Evolutionary conservation across 345 rosid species (phyloP), one percentile per base, ranked within the genome.

Genomic region (Linum tenue): DNA sequence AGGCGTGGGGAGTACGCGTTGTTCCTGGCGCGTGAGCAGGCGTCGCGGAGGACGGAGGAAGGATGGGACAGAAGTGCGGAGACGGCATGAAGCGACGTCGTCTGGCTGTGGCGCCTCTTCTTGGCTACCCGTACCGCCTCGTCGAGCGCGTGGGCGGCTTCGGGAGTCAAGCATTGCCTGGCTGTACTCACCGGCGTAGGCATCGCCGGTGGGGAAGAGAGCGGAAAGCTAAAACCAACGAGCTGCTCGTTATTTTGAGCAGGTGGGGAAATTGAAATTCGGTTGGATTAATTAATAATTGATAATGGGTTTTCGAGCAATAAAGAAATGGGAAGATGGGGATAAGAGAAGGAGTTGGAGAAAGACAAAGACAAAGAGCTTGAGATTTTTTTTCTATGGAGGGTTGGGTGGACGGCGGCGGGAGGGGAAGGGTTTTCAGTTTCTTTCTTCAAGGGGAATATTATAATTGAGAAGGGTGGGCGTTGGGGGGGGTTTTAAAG

Each of bases 71-170:
- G 71, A 0, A 88, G 70, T 40, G 91, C 95, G 1, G 82, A 88
- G 12, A 88, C 80, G 3, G 78, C 82, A 73, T 88, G 91, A 5
- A 88, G 86, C 3, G 95, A 88, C 14, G 89, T 84, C 16, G 95
- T 88, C 58, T 88, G 91, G 0, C 76, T 76, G 65, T 88, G 91
- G 59, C 84, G 76, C 16, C 91, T 64, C 7, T 85, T 79, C 73
- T 86, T 88, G 64, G 95, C 95, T 14, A 88, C 86, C 40, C 78
- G 68, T 4, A 84, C 87, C 1, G 95, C 89, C 4, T 88, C 95
- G 37, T 82, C 86, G 4, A 88, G 60, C 4, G 80, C 86, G 77
- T 82, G 86, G 56, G 83, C 87, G 37, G 91, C 81, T 57, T 84
- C 95, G 0, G 82, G 87, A 1, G 91, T 85, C 66, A 88, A 70